Evolutionary conservation across 805 yeast species (phyloP).

Genomic region (Grigorovia humatica): DNA sequence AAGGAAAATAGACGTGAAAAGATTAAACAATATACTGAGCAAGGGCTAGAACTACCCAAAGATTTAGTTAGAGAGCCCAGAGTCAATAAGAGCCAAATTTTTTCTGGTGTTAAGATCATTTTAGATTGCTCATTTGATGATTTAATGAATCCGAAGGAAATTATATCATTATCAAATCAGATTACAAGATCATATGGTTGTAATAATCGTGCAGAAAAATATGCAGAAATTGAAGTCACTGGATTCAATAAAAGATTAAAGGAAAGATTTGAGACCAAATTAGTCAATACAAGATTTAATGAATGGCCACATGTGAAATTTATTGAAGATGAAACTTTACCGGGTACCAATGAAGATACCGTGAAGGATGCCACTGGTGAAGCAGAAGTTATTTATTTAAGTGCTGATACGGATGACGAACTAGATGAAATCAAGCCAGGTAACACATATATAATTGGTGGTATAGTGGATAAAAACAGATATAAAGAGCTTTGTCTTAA

Average conservation of each 20-base stretch:
- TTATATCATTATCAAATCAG: slow-evolving; percentile 65
- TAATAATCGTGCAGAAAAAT: slow-evolving; percentile 49
- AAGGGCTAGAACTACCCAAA: slow-evolving; percentile 33
- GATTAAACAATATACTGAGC: slow-evolving; percentile 27
- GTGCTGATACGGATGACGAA: slow-evolving; percentile 77
- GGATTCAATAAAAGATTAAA: slow-evolving; percentile 58
- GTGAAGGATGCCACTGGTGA: slow-evolving; percentile 12
- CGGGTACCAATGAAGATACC: slow-evolving; percentile 16
- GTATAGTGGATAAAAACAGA: slow-evolving; percentile 92
- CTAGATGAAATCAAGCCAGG: slow-evolving; percentile 55
- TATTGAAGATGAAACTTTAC: slow-evolving; percentile 25
- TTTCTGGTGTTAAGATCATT: slow-evolving; percentile 45
- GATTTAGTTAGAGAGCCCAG: slow-evolving; percentile 31
- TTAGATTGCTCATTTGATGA: slow-evolving; percentile 89
- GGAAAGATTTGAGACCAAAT: slow-evolving; percentile 54
- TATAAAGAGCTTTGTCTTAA: slow-evolving; percentile 69
- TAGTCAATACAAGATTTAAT: slow-evolving; percentile 43
- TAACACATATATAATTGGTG: slow-evolving; percentile 80
- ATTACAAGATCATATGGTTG: slow-evolving; percentile 74
- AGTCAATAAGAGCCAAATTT: slow-evolving; percentile 34
- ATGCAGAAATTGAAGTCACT: slow-evolving; percentile 49
- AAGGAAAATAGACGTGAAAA: slow-evolving; percentile 32
- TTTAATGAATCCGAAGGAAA: slow-evolving; percentile 67
- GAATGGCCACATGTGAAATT: slow-evolving; percentile 63
- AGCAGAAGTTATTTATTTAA: slow-evolving; percentile 41